Conservation (phyloP, 257 asterid species). For the Gentiana dahurica region DNA sequence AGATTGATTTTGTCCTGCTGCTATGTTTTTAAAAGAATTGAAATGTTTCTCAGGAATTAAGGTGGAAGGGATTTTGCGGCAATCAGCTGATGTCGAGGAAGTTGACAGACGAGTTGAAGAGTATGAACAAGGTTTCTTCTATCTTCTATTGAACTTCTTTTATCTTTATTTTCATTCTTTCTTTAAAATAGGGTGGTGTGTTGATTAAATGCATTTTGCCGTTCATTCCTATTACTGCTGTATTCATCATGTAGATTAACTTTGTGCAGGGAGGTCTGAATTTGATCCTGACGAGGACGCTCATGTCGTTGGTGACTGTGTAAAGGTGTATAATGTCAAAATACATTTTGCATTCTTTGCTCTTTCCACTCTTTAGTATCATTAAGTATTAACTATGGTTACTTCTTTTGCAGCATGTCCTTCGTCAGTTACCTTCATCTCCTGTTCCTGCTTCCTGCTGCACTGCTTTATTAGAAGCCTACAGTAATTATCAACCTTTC, state of each 20-base stretch:
- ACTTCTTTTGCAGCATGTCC: conserved; percentile 65
- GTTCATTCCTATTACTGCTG: no score
- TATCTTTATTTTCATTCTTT: neutral
- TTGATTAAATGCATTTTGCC: no score
- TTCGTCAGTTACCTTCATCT: conserved; percentile 92
- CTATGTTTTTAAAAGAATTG: no score
- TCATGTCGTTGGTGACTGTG: conserved; percentile 85
- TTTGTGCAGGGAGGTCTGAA: conserved; percentile 55
- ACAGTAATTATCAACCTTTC: conserved; percentile 34
- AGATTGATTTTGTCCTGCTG: no score
- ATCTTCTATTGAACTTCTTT: neutral
- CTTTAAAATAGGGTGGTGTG: neutral
- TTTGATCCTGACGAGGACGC: conserved; percentile 79
- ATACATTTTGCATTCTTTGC: neutral
- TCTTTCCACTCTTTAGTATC: conserved; percentile 3
- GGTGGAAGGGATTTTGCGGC: conserved; percentile 83
- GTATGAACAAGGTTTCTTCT: conserved; percentile 63
- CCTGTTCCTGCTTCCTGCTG: conserved; percentile 98
- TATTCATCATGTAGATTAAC: neutral
- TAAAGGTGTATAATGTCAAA: conserved; percentile 40
- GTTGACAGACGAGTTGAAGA: conserved; percentile 74
- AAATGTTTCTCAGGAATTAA: conserved; percentile 39
- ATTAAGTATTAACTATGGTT: conserved; percentile 15
- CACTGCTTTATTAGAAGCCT: conserved; percentile 85
- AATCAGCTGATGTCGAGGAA: conserved; percentile 89